Conservation (phyloP, 345 rosid genomes). For the Populus ilicifolia region DNA sequence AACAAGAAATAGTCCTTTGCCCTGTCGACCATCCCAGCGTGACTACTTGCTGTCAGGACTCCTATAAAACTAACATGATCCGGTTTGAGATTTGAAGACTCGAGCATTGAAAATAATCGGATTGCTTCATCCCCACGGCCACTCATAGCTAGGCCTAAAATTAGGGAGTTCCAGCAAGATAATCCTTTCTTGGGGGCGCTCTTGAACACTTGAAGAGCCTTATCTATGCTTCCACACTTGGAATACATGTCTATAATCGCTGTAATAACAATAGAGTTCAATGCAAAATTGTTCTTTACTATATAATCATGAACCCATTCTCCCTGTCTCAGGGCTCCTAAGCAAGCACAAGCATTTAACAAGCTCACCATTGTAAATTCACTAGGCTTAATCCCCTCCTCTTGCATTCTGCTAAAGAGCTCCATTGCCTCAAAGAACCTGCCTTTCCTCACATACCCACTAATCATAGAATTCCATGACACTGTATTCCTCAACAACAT, state of each 20-base stretch:
- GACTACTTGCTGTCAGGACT: conserved; percentile 73
- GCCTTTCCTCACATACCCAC: conserved; percentile 65
- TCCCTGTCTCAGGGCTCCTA: conserved; percentile 69
- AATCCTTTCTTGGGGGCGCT: conserved; percentile 32
- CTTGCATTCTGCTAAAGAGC: conserved; percentile 55
- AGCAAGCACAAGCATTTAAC: conserved; percentile 56
- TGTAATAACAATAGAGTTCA: conserved; percentile 53
- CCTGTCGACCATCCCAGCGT: conserved; percentile 47
- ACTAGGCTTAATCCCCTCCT: conserved; percentile 36
- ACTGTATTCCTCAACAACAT: conserved; percentile 42
- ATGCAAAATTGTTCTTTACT: conserved; percentile 33
- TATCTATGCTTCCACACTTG: conserved; percentile 55
- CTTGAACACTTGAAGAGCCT: conserved; percentile 47
- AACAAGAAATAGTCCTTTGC: conserved; percentile 46
- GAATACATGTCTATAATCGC: conserved; percentile 78
- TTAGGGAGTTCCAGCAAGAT: conserved; percentile 83
- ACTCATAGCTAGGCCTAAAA: conserved; percentile 68
- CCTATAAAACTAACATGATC: conserved; percentile 58
- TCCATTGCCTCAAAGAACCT: conserved; percentile 50
- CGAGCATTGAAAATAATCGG: conserved; percentile 46
- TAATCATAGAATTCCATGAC: conserved; percentile 74
- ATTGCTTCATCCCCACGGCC: conserved; percentile 53
- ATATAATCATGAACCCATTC: conserved; percentile 67
- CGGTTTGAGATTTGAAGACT: conserved; percentile 45
- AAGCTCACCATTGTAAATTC: conserved; percentile 75